phyloP scores from a whole-genome alignment of 805 yeast species.

The Suhomyces sp. region DNA sequence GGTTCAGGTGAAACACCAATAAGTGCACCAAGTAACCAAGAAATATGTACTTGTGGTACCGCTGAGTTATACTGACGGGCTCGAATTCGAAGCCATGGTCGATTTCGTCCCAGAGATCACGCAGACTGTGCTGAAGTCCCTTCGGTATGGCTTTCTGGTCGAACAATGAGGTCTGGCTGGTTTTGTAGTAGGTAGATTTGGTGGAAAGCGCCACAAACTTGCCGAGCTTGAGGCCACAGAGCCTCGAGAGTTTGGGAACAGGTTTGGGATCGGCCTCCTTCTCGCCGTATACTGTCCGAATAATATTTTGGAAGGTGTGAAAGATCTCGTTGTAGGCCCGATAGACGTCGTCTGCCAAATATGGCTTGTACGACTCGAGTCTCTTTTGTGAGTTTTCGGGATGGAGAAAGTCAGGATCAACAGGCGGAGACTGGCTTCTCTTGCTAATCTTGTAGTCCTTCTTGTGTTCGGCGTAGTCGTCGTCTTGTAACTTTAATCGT shows the following conservation, averaged over 20 bases:
- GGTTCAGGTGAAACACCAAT: slow-evolving; percentile 33
- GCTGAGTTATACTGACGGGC: slow-evolving; percentile 20
- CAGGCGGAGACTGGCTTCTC: background rate
- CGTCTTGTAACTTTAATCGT: background rate
- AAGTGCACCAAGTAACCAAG: slow-evolving; percentile 35
- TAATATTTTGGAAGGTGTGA: slow-evolving; percentile 24
- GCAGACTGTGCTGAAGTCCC: slow-evolving; percentile 18
- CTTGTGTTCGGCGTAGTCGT: background rate
- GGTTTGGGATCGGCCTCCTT: background rate
- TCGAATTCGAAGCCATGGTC: slow-evolving; percentile 37
- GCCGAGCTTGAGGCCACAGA: slow-evolving; percentile 30
- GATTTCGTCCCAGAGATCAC: slow-evolving; percentile 29
- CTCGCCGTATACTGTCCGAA: slow-evolving; percentile 12
- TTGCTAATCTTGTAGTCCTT: background rate
- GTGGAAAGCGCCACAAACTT: slow-evolving; percentile 33
- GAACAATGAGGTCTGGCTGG: slow-evolving; percentile 27
- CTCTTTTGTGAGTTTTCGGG: slow-evolving; percentile 22
- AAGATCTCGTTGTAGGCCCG: slow-evolving; percentile 31
- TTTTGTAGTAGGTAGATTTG: slow-evolving; percentile 30
- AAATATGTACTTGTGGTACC: slow-evolving; percentile 23
- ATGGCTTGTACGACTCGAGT: slow-evolving; percentile 22
- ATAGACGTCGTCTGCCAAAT: slow-evolving; percentile 25
- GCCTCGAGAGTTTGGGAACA: slow-evolving; percentile 15
- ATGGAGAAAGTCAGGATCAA: slow-evolving; percentile 1
- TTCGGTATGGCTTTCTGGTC: slow-evolving; percentile 24